A percentile compares a stretch with the other conserved stretches of the same genome.
These are phyloP conservation scores for Boletus reticuloceps DNA, from an alignment of 768 basidiomycete species.

Conservation along the genomic window DNA sequence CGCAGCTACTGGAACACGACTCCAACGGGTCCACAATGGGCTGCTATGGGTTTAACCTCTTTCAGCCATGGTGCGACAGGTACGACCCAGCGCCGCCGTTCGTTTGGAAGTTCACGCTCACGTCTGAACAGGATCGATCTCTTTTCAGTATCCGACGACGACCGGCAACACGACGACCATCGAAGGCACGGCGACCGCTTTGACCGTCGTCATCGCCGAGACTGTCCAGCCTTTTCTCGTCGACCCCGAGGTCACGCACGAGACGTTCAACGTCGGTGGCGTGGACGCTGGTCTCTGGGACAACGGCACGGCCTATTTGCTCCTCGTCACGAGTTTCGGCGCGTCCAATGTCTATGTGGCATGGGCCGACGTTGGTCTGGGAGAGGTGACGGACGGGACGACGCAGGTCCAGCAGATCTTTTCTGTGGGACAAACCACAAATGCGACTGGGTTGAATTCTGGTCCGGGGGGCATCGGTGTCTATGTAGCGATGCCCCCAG, in stretches of 20 bases:
- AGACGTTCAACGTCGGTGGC: constrained; percentile 10
- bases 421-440: constrained; percentile 10
- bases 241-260: constrained; percentile 2
- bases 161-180: constrained; percentile 21
- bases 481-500: constrained; percentile 13
- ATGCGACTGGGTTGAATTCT: constrained; percentile 21
- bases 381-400: constrained; percentile 9
- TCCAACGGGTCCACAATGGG: constrained; percentile 29
- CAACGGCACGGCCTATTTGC: constrained; percentile 21
- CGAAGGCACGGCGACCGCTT: constrained; percentile 12
- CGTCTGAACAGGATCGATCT: constrained; percentile 21
- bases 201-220: constrained; percentile 2
- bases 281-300: constrained; percentile 26
- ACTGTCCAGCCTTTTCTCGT: constrained; percentile 24
- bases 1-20: constrained; percentile 30
- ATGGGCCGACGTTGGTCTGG: constrained; percentile 19
- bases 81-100: not conserved
- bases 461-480: constrained; percentile 19
- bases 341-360: constrained; percentile 3
- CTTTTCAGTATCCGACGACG: constrained; percentile 26
- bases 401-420: constrained; percentile 18
- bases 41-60: constrained; percentile 22
- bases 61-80: constrained; percentile 28
- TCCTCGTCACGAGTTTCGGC: constrained; percentile 19
- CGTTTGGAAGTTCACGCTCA: not conserved